Conservation (phyloP, 208 protist species). For the Tetramitus jugosus region DNA sequence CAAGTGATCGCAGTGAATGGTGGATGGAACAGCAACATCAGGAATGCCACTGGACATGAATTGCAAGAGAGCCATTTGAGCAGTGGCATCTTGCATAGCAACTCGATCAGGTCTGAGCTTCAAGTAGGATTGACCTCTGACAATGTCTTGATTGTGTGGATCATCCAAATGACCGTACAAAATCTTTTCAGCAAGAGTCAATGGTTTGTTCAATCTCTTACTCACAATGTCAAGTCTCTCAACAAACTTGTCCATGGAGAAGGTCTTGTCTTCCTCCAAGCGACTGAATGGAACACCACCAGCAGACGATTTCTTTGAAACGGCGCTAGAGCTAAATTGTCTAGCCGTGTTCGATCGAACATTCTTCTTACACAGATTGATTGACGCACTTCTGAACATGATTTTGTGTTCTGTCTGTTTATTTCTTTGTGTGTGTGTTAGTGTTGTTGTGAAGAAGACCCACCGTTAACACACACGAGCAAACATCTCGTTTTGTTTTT, state of each 20-base stretch:
- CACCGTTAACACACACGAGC: too few species aligned
- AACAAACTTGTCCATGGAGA: neutral
- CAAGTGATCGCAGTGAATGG: slow-evolving; percentile 75
- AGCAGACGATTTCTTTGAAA: too few species aligned
- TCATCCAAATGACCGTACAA: slow-evolving; percentile 62
- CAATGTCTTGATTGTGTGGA: slow-evolving; percentile 46
- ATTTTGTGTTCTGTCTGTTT: too few species aligned
- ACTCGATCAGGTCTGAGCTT: slow-evolving; percentile 65
- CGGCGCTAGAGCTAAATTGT: too few species aligned
- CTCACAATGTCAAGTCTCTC: slow-evolving; percentile 25
- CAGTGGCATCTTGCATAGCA: slow-evolving; percentile 48
- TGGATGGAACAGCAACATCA: slow-evolving; percentile 55
- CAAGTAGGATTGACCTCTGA: slow-evolving; percentile 58
- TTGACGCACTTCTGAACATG: too few species aligned
- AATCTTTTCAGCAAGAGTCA: slow-evolving; percentile 66
- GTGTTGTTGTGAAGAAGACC: too few species aligned
- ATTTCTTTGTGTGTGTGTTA: too few species aligned
- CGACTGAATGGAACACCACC: neutral
- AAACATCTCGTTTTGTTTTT: too few species aligned
- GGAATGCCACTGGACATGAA: slow-evolving; percentile 65
- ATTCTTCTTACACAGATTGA: too few species aligned
- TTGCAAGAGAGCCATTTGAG: slow-evolving; percentile 74
- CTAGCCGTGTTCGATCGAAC: too few species aligned
- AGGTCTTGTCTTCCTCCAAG: neutral
- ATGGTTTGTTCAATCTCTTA: slow-evolving; percentile 38